These are phyloP conservation scores for Lasiosphaeria ovina DNA, from an alignment of 495 filamentous ascomycete genomes.

Conservation along the genomic window DNA sequence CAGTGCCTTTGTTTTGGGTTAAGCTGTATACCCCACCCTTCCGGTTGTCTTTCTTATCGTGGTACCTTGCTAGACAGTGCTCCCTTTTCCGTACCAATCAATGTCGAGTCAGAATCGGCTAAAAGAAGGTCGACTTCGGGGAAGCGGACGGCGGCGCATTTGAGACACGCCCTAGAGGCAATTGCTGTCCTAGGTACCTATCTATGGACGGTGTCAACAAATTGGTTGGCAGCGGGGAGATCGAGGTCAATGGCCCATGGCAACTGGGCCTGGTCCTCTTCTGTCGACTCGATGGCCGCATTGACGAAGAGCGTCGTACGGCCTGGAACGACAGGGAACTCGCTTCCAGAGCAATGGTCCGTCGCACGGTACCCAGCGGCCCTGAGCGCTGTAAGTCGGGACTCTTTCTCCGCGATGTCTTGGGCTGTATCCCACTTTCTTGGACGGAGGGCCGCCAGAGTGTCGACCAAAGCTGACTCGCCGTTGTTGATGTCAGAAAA, in stretches of 20 bases:
- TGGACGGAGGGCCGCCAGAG: conserved; percentile 36
- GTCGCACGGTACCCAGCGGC: conserved; percentile 18
- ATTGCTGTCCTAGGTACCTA: no score
- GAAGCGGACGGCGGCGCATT: no score
- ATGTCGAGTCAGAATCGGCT: no score
- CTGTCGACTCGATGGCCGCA: conserved; percentile 52
- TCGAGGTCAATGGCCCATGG: conserved; percentile 67
- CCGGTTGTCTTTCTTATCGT: no score
- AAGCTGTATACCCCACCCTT: no score
- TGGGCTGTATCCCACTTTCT: conserved; percentile 17
- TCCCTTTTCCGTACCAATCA: no score
- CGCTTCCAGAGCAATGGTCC: conserved; percentile 37
- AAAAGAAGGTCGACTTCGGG: no score
- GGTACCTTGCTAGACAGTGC: no score
- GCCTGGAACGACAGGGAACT: conserved; percentile 42
- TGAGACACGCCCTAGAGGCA: no score
- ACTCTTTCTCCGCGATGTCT: conserved; percentile 7
- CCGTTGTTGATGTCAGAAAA: conserved; percentile 38
- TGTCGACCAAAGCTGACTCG: conserved; percentile 40
- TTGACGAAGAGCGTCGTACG: conserved; percentile 71
- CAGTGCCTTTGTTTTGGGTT: no score
- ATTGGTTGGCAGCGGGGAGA: conserved; percentile 23
- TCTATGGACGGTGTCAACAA: no score
- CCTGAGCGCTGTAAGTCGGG: not conserved
- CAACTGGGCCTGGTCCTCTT: conserved; percentile 44